Evolutionary conservation across 2,329 filamentous ascomycete genomes (phyloP).

Genomic region (Phyllosticta paracitricarpa): DNA sequence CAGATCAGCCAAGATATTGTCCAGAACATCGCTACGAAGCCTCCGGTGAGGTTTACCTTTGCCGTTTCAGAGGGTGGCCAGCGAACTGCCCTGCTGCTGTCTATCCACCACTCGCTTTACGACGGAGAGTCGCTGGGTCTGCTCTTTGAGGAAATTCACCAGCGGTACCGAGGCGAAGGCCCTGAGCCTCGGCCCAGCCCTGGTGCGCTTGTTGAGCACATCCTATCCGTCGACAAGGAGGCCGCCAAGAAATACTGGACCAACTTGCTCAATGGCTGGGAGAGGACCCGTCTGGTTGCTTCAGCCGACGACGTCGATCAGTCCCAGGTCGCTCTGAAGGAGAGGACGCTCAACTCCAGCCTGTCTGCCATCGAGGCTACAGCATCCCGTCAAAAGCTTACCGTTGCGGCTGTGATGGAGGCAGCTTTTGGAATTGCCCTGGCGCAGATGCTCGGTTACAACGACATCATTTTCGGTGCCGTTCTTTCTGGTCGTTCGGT

Average conservation of each 20-base stretch:
- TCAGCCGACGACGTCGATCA: slow-evolving; percentile 12
- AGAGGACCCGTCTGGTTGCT: slow-evolving; percentile 34
- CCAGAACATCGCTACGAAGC: slow-evolving; percentile 10
- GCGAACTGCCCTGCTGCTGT: slow-evolving; percentile 19
- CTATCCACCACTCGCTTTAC: slow-evolving; percentile 30
- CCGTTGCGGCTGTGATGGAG: slow-evolving; percentile 23
- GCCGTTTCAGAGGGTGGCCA: slow-evolving; percentile 15
- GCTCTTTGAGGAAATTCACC: slow-evolving; percentile 24
- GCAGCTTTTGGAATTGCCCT: slow-evolving; percentile 26
- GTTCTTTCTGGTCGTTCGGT: slow-evolving; percentile 26
- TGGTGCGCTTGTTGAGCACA: slow-evolving; percentile 19
- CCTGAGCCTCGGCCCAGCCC: slow-evolving; percentile 15
- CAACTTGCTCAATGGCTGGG: slow-evolving; percentile 21
- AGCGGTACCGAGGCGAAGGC: slow-evolving; percentile 15
- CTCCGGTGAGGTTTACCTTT: slow-evolving; percentile 21
- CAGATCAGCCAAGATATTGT: slow-evolving; percentile 12
- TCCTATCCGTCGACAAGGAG: slow-evolving; percentile 17
- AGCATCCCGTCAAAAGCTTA: slow-evolving; percentile 20
- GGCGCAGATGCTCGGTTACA: slow-evolving; percentile 18
- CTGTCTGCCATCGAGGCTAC: slow-evolving; percentile 20
- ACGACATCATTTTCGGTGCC: slow-evolving; percentile 25
- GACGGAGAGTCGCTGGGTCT: slow-evolving; percentile 26
- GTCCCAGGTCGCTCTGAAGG: neutral
- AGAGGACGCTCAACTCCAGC: slow-evolving; percentile 11
- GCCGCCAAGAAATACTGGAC: slow-evolving; percentile 15